Evolutionary conservation across 1,139 yeast genomes (phyloP).

Genomic region (Geotrichum europaeum): DNA sequence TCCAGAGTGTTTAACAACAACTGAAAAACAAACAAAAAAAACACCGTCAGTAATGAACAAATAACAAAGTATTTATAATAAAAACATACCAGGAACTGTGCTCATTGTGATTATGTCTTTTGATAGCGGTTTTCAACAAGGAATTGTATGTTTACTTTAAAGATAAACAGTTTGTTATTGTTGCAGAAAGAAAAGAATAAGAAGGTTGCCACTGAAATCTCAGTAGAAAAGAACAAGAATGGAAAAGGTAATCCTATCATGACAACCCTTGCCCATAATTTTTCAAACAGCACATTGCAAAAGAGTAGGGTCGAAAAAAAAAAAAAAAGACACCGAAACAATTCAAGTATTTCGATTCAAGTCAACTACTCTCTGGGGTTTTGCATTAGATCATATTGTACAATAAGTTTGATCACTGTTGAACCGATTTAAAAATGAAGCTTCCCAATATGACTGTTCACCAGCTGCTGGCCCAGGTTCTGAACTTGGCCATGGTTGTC

Average conservation of each 20-base stretch:
- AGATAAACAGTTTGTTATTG: background rate
- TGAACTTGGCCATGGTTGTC: constrained; percentile 70
- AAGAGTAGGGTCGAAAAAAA: background rate
- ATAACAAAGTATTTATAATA: background rate
- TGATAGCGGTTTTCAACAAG: background rate
- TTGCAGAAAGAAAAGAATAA: background rate
- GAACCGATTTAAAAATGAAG: constrained; percentile 5
- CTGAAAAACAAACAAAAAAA: constrained; percentile 25
- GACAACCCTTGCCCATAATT: background rate
- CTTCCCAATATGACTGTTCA: constrained; percentile 24
- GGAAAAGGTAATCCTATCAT: background rate
- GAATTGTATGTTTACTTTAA: background rate
- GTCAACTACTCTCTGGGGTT: background rate
- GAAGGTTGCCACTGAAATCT: constrained; percentile 10
- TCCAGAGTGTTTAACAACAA: constrained; percentile 77
- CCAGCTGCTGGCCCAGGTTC: constrained; percentile 45
- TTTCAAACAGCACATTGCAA: background rate
- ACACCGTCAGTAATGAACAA: background rate
- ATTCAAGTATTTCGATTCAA: background rate
- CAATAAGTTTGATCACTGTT: background rate
- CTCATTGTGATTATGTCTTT: constrained; percentile 8
- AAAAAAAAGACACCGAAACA: background rate
- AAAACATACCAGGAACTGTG: constrained; percentile 16
- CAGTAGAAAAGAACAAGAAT: background rate
- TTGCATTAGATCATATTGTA: background rate